Base-by-base conservation (phyloP, 2,329 filamentous ascomycete genomes). In the Fusarium sambucinum region DNA sequence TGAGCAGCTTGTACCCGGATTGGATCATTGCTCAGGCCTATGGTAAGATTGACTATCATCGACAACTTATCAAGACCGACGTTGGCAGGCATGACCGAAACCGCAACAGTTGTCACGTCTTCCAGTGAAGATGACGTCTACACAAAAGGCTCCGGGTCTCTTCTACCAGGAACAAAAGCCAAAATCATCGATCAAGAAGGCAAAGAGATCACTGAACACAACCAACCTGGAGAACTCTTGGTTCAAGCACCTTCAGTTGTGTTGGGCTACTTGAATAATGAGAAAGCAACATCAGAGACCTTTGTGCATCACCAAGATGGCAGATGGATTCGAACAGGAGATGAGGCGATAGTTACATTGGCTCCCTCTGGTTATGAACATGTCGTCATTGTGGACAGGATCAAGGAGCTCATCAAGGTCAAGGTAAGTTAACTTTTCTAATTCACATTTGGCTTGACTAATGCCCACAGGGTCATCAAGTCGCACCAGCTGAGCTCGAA, bases 221-320 rank as follows among this genome's bases (percentile, higher is more conserved):
- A 95, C 61, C 87, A 89, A 46, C 91, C 90, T 0, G 94, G 94
- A 30, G 94, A 97, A 78, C 84, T 97, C 3, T 84, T 92, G 16
- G 86, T 97, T n/a, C 91, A 93, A 76, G 88, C 87, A 0, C 94
- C 93, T 0, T 89, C 90, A 1, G 87, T 96, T 4, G 89, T 92
- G 0, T 78, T 97, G 1, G 94, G 94, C 1, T 97, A 97, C 72
- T 80, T 97, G 51, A 91, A 96, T 79, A 97, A 97, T 74, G 89
- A 92, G 40, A 90, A 92, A 72, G 93, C 94, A 5, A 96, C 90
- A 9, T 84, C 86, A 47, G 93, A 96, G 75, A 96, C 94, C 0
- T 97, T 93, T 73, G 74, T 89, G 0, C 81, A 80, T 62, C 83
- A 89, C 50, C 82, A 89, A 3, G 89, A 94, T 66, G 89, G 89